Base-by-base conservation (phyloP, 2,329 filamentous ascomycete species). In the Penicillium thymicola region DNA sequence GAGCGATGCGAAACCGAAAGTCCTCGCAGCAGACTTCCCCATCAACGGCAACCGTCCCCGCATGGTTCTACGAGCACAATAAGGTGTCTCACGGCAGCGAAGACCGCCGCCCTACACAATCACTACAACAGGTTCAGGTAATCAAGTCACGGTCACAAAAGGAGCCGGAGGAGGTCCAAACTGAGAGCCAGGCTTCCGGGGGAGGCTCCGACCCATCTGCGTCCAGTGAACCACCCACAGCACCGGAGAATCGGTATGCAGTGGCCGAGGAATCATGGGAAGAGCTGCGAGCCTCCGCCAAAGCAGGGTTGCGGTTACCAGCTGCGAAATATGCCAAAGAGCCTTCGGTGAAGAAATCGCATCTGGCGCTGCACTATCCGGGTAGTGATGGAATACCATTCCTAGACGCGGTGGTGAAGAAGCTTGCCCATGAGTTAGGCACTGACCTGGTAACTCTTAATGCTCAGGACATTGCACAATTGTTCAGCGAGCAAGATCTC, bases 351-450 rank as follows among this genome's bases (percentile, higher is more conserved):
- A 70, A 73, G 30, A 84, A 83, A 60, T 80, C 83, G 4, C 82
- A 87, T 61, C 72, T 86, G 18, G 76, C 83, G 5, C 72, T 88
- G 13, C 81, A 85, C 55, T 86, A 85, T 59, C 83, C 85, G 2
- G 78, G 79, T 27, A 78, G 81, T 41, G 81, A 82, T 45, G 81
- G 78, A 38, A 82, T 79, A 54, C 70, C 72, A 45, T 80, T 82
- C 59, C 72, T 90, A 36, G 81, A 87, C 60, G 73, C 76, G 4
- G 76, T 89, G n/a, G 82, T 92, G 2, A 79, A 84, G 57, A 80
- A 84, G 49, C 76, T 88, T 42, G 88, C 89, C 0, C 75, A 76
- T 13, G 80, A 85, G 34, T 75, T 89, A 76, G 64, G 69, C 13
- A 69, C 74, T 28, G 73, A 78, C 59, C 50, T 78, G 50, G 67